A percentile compares a stretch with the other conserved stretches of the same genome.
Evolutionary conservation across 257 asterid genomes (phyloP).

Genomic region (Scutellaria barbata): DNA sequence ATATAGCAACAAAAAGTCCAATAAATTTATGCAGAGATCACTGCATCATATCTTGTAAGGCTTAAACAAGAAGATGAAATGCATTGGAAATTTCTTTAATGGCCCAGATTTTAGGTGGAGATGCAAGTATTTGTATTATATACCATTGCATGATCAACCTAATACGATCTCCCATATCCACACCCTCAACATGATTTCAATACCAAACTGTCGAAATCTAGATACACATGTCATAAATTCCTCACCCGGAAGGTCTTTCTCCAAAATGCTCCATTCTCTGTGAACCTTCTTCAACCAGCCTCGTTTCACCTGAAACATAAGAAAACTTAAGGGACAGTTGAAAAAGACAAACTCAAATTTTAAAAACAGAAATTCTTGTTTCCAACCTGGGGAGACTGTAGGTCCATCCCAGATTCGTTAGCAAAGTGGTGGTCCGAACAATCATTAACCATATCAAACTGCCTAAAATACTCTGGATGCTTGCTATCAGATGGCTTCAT

Average conservation of each 20-base stretch:
- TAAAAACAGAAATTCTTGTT: not conserved
- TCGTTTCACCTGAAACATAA: constrained; percentile 58
- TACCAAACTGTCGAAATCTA: not conserved
- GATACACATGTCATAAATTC: constrained; percentile 17
- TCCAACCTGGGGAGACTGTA: constrained; percentile 63
- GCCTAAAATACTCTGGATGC: constrained; percentile 49
- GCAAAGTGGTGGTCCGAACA: constrained; percentile 87
- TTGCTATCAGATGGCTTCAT: constrained; percentile 46
- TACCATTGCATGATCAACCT: constrained; percentile 5
- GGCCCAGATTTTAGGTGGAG: not conserved
- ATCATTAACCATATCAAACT: constrained; percentile 81
- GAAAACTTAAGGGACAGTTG: constrained; percentile 26
- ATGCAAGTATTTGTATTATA: not conserved
- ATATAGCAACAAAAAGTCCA: not conserved
- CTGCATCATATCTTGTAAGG: no score
- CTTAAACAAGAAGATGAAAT: no score
- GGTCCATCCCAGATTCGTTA: constrained; percentile 53
- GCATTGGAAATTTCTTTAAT: no score
- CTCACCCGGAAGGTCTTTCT: constrained; percentile 92
- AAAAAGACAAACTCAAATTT: not conserved
- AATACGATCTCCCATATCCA: not conserved
- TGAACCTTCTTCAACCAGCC: constrained; percentile 84
- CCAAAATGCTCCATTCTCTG: constrained; percentile 90
- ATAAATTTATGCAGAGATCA: not conserved
- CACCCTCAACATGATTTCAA: not conserved